phyloP scores from a whole-genome alignment of 768 basidiomycete species.

The Lentinula raphanica region DNA sequence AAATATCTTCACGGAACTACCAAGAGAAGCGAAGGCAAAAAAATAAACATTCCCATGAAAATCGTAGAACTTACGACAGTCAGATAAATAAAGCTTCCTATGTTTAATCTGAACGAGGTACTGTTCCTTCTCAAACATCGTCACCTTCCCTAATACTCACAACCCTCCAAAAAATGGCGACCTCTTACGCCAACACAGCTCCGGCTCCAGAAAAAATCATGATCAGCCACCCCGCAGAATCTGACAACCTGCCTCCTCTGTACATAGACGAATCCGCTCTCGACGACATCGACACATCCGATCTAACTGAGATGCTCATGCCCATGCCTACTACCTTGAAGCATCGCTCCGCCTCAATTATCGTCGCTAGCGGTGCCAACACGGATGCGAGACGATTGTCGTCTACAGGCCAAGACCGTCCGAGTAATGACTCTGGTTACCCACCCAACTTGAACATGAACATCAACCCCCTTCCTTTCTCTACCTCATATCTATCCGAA shows the following conservation, averaged over 20 bases:
- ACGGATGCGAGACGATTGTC: slow-evolving; percentile 1
- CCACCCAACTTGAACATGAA: too few species aligned
- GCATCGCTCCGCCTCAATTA: not conserved
- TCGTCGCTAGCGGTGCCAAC: not conserved
- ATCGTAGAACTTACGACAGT: not conserved
- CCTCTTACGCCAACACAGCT: not conserved
- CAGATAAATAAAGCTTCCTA: not conserved
- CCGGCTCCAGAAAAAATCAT: not conserved
- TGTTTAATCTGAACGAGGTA: too few species aligned
- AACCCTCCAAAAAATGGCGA: not conserved
- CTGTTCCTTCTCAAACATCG: too few species aligned
- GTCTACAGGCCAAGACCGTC: not conserved
- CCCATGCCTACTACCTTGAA: too few species aligned
- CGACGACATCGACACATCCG: not conserved
- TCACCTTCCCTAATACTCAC: not conserved
- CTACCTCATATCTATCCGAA: not conserved
- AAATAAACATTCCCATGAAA: not conserved
- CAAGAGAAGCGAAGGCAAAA: too few species aligned
- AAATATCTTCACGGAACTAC: not conserved
- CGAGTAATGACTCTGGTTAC: not conserved
- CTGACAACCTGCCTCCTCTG: not conserved
- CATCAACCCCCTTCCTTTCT: not conserved
- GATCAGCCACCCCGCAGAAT: not conserved
- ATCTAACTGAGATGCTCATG: not conserved
- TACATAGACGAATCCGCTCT: not conserved